These are phyloP conservation scores for Populus tomentosa DNA, from an alignment of 441 rosid species.

Conservation along the genomic window DNA sequence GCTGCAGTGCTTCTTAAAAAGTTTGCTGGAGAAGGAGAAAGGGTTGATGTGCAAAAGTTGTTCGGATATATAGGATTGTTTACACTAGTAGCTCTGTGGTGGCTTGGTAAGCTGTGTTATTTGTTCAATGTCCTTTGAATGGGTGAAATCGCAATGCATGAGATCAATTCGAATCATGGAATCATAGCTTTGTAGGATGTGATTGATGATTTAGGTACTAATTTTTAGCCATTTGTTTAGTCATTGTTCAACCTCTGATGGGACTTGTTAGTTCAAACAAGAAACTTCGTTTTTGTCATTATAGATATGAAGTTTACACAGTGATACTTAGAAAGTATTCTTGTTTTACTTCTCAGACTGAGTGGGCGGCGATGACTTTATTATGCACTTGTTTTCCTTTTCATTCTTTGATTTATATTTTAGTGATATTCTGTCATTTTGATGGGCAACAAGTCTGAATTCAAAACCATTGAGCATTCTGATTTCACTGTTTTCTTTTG, in stretches of 20 bases:
- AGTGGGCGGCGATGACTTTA: not conserved
- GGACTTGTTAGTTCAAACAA: not conserved
- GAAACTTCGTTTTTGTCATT: not conserved
- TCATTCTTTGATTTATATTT: not conserved
- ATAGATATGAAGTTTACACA: not conserved
- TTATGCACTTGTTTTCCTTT: not conserved
- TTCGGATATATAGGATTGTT: slow-evolving; percentile 95
- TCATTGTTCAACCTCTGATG: not conserved
- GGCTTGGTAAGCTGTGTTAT: slow-evolving; percentile 72
- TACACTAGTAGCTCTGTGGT: slow-evolving; percentile 97
- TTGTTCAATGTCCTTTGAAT: slow-evolving; percentile 6
- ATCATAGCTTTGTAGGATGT: not conserved
- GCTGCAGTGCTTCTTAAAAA: slow-evolving; percentile 93
- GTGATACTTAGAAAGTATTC: not conserved
- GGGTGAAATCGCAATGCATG: not conserved
- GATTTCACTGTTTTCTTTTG: not conserved
- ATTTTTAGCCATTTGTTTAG: not conserved
- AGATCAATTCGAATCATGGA: not conserved
- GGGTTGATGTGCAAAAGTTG: slow-evolving; percentile 88
- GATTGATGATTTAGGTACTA: not conserved
- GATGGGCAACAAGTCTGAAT: not conserved
- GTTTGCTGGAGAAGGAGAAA: slow-evolving; percentile 93
- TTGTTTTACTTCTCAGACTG: not conserved
- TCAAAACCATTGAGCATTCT: not conserved
- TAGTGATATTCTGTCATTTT: not conserved